phyloP scores from a whole-genome alignment of 169 alveolate species.

The Eimeria acervulina region DNA sequence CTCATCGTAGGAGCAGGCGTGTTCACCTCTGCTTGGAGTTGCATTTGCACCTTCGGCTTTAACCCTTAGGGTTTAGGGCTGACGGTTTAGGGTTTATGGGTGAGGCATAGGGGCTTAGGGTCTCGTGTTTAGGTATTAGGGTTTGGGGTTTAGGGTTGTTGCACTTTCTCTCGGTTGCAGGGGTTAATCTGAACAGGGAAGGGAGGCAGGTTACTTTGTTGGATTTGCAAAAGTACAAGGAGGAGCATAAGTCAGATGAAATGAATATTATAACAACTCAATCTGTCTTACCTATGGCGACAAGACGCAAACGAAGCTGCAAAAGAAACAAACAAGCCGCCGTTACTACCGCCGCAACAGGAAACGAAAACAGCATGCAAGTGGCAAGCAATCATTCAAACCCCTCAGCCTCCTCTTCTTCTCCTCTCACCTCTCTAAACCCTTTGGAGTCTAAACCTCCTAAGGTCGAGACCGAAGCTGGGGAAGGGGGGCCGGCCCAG shows the following conservation, averaged over 20 bases:
- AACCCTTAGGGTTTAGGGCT: background rate
- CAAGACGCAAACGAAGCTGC: background rate
- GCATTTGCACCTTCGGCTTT: too few species aligned
- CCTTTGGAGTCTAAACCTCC: background rate
- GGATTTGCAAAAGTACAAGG: slow-evolving; percentile 49
- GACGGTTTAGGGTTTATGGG: background rate
- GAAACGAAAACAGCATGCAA: background rate
- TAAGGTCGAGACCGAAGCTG: background rate
- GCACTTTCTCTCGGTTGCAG: background rate
- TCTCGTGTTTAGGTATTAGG: too few species aligned
- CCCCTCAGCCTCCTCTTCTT: background rate
- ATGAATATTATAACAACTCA: background rate
- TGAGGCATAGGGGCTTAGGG: background rate
- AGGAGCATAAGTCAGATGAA: slow-evolving; percentile 10
- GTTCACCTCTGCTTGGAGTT: too few species aligned
- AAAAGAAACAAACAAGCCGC: background rate
- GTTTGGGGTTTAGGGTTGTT: background rate
- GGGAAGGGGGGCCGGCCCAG: background rate
- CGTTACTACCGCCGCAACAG: background rate
- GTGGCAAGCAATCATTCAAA: background rate
- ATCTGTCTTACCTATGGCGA: background rate
- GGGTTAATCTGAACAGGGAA: background rate
- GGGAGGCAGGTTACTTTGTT: slow-evolving; percentile 18
- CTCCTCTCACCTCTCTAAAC: background rate
- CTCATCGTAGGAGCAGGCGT: background rate